Evolutionary conservation across 1,284 basidiomycete species (phyloP).

Genomic region (Inonotus obliquus): DNA sequence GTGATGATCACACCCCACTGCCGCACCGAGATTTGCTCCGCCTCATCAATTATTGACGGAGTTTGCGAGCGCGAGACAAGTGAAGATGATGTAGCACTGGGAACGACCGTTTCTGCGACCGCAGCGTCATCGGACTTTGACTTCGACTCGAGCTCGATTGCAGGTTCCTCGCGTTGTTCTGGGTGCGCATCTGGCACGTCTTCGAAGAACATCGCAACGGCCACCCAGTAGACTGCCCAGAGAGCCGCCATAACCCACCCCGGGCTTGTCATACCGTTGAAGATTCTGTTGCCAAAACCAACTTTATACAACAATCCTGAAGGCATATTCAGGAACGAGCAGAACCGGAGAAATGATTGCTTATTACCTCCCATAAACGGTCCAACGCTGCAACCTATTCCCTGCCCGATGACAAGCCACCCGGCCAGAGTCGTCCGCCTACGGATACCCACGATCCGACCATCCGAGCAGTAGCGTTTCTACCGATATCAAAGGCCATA

Average conservation of each 20-base stretch:
- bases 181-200: constrained; percentile 34
- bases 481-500: not conserved
- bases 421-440: constrained; percentile 59
- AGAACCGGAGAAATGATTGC: not conserved
- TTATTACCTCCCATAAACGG: constrained; percentile 48
- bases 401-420: constrained; percentile 61
- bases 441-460: constrained; percentile 60
- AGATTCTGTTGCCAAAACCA: constrained; percentile 45
- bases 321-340: not conserved
- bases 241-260: constrained; percentile 60
- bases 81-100: constrained; percentile 17
- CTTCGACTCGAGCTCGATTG: not conserved
- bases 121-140: not conserved
- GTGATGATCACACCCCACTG: constrained; percentile 50
- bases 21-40: constrained; percentile 30
- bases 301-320: constrained; percentile 52
- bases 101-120: not conserved
- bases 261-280: constrained; percentile 62
- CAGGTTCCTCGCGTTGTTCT: not conserved
- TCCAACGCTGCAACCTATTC: constrained; percentile 57
- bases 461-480: constrained; percentile 62
- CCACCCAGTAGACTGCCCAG: constrained; percentile 50
- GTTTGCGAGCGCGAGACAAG: constrained; percentile 8
- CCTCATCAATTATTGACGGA: constrained; percentile 17
- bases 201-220: constrained; percentile 39